phyloP scores from a whole-genome alignment of 345 rosid species.

The Heritiera fomes region DNA sequence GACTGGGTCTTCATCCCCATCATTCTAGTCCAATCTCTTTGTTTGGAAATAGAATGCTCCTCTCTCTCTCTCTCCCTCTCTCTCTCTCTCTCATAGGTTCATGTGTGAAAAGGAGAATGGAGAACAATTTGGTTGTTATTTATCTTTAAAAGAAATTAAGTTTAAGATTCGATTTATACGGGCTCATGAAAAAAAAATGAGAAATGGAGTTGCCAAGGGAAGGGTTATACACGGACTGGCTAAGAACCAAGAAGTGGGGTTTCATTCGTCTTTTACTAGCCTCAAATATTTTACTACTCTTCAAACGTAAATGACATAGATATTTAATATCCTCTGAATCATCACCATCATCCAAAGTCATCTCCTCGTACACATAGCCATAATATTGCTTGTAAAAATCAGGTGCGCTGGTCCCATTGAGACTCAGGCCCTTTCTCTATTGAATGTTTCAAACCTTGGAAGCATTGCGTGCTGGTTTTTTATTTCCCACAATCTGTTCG shows the following conservation, averaged over 20 bases:
- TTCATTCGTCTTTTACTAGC: not conserved
- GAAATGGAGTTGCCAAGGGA: not conserved
- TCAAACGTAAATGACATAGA: constrained; percentile 9
- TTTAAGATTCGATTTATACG: no score
- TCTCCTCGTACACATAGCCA: constrained; percentile 22
- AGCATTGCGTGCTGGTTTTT: not conserved
- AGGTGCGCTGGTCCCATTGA: not conserved
- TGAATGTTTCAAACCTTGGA: not conserved
- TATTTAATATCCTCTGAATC: constrained; percentile 25
- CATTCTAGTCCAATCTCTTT: not conserved
- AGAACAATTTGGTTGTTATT: no score
- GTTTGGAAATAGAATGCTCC: not conserved
- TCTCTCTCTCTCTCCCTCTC: not conserved
- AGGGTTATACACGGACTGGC: not conserved
- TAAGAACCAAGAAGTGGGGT: not conserved
- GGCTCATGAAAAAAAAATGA: no score
- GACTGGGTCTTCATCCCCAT: not conserved
- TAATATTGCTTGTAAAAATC: constrained; percentile 21
- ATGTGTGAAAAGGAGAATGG: not conserved
- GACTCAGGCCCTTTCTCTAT: not conserved
- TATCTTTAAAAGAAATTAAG: no score
- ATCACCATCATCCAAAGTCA: constrained; percentile 22
- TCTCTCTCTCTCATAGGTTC: not conserved
- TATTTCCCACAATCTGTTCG: not conserved
- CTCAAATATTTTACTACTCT: not conserved